These are phyloP conservation scores for Venturiaceae sp. DNA, from an alignment of 2,329 filamentous ascomycete species.

Conservation along the genomic window DNA sequence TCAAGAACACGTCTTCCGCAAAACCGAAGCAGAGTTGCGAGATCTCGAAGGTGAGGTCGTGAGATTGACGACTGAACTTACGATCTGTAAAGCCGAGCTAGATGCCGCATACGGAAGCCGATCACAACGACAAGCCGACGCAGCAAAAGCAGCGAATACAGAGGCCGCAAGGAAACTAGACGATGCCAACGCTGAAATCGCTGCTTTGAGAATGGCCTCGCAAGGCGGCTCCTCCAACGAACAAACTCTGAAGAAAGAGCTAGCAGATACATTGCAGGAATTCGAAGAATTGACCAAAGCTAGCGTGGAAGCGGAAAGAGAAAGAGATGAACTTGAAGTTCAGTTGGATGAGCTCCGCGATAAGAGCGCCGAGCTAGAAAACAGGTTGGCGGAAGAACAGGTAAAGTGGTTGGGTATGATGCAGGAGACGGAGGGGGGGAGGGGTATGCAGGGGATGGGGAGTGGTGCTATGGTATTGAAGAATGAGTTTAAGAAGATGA, in stretches of 20 bases:
- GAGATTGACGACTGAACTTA: constrained; percentile 65
- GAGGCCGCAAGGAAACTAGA: constrained; percentile 43
- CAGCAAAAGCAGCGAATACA: constrained; percentile 45
- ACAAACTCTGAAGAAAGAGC: constrained; percentile 50
- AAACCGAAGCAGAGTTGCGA: constrained; percentile 17
- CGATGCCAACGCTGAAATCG: constrained; percentile 36
- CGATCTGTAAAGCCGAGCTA: constrained; percentile 83
- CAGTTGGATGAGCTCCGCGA: constrained; percentile 55
- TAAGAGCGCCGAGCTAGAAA: constrained; percentile 53
- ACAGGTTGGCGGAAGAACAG: constrained; percentile 56
- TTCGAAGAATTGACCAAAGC: constrained; percentile 63
- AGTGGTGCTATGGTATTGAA: constrained; percentile 56
- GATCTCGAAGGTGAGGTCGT: constrained; percentile 53
- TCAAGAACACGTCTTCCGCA: not conserved
- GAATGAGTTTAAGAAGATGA: constrained; percentile 74
- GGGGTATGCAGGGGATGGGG: constrained; percentile 15
- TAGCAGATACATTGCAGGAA: constrained; percentile 57
- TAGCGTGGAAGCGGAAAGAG: constrained; percentile 61
- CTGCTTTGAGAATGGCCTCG: constrained; percentile 29
- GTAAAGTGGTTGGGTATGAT: constrained; percentile 55
- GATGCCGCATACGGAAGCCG: constrained; percentile 87
- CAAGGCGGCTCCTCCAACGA: constrained; percentile 26
- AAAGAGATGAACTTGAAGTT: constrained; percentile 54
- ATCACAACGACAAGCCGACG: constrained; percentile 58
- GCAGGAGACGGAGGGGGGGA: constrained; percentile 35